Percentiles rank a stretch among this genome's conserved stretches.
Conservation (phyloP, 2,329 filamentous ascomycete genomes). For the Eutypella sp. region DNA sequence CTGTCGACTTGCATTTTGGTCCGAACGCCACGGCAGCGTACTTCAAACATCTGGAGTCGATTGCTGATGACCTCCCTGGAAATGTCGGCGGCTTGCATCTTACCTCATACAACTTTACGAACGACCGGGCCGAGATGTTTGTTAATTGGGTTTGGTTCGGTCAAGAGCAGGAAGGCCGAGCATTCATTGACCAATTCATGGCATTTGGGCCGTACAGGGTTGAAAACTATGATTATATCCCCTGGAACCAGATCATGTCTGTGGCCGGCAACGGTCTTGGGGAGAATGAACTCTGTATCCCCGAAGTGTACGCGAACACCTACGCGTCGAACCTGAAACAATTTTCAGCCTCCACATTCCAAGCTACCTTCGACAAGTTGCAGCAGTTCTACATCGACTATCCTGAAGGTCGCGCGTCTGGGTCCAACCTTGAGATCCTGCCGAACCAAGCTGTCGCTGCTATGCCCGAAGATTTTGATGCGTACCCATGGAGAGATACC, state of each 20-base stretch:
- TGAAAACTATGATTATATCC: not conserved
- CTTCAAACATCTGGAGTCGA: not conserved
- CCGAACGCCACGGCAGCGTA: slow-evolving; percentile 3
- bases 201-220: not conserved
- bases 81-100: not conserved
- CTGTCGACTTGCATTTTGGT: slow-evolving; percentile 1
- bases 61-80: slow-evolving; percentile 3
- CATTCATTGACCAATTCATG: not conserved
- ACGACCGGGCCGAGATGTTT: not conserved
- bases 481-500: not conserved
- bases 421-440: not conserved
- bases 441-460: not conserved
- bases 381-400: not conserved
- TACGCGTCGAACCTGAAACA: not conserved
- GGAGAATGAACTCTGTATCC: not conserved
- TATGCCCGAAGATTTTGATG: not conserved
- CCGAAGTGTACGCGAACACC: not conserved
- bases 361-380: not conserved
- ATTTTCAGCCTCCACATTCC: not conserved
- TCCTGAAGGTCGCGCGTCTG: not conserved
- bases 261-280: not conserved
- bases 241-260: slow-evolving; percentile 2
- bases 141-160: not conserved
- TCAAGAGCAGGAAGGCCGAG: not conserved
- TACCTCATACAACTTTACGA: not conserved